Conservation (phyloP, 2,329 filamentous ascomycete genomes). For the Westerdykella sp. region DNA sequence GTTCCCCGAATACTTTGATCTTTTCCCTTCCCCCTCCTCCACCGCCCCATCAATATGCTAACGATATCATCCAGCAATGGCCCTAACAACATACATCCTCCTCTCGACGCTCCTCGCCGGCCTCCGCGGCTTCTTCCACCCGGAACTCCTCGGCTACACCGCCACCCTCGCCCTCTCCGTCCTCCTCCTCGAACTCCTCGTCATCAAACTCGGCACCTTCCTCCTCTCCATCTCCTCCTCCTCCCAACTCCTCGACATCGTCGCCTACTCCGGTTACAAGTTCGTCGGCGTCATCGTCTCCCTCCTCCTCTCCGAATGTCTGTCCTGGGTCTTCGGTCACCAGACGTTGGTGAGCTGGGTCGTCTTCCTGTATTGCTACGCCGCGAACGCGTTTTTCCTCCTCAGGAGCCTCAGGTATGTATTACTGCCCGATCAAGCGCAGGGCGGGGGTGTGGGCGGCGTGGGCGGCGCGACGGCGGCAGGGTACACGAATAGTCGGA, state of each 20-base stretch:
- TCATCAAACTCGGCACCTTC: slow-evolving; percentile 87
- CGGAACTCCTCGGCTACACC: slow-evolving; percentile 84
- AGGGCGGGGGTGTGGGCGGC: slow-evolving; percentile 14
- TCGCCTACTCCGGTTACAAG: slow-evolving; percentile 97
- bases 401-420: slow-evolving; percentile 95
- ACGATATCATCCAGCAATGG: slow-evolving; percentile 60
- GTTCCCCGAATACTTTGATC: slow-evolving; percentile 2
- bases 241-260: slow-evolving; percentile 84
- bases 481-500: slow-evolving; percentile 68
- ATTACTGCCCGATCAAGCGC: slow-evolving; percentile 66
- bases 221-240: slow-evolving; percentile 90
- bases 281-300: slow-evolving; percentile 96
- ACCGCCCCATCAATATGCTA: background rate
- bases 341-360: slow-evolving; percentile 85
- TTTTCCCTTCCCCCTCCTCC: background rate
- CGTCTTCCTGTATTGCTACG: slow-evolving; percentile 84
- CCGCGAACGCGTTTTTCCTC: slow-evolving; percentile 91
- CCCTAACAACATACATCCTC: slow-evolving; percentile 93
- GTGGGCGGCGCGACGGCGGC: slow-evolving; percentile 36
- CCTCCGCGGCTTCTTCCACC: slow-evolving; percentile 84
- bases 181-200: slow-evolving; percentile 80
- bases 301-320: slow-evolving; percentile 65
- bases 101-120: slow-evolving; percentile 87
- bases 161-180: slow-evolving; percentile 78
- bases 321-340: slow-evolving; percentile 58